Percentiles rank a stretch among this genome's conserved stretches.
Evolutionary conservation across 2,329 filamentous ascomycete genomes (phyloP).

Genomic region (Pseudogymnoascus sp.): DNA sequence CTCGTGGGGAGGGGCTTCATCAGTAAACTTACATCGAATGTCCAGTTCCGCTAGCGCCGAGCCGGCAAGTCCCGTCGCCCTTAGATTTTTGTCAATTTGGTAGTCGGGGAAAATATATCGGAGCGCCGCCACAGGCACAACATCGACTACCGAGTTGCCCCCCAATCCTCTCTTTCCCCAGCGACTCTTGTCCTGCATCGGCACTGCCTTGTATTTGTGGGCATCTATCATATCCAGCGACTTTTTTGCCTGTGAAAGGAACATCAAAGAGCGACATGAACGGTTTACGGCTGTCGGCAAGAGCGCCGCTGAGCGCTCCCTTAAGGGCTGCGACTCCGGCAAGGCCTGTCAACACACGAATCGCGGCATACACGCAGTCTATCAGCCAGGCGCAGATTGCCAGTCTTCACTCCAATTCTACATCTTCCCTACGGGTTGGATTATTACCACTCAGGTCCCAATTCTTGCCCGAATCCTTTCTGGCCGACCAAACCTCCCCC

Average conservation of each 20-base stretch:
- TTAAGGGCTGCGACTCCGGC: constrained; percentile 26
- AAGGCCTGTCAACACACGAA: constrained; percentile 25
- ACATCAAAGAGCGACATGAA: constrained; percentile 21
- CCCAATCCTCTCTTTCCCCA: not conserved
- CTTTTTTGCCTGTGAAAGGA: not conserved
- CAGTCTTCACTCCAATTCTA: constrained; percentile 20
- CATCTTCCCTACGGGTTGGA: constrained; percentile 25
- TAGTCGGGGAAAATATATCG: constrained; percentile 10
- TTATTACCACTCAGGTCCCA: constrained; percentile 24
- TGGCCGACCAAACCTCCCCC: constrained; percentile 10
- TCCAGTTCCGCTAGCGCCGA: constrained; percentile 19
- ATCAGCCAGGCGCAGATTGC: constrained; percentile 26
- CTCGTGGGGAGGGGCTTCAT: constrained; percentile 10
- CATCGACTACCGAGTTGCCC: constrained; percentile 1
- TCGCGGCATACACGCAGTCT: constrained; percentile 27
- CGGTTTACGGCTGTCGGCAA: constrained; percentile 21
- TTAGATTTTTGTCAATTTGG: constrained; percentile 13
- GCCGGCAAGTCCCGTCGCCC: constrained; percentile 15
- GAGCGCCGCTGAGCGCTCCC: constrained; percentile 20
- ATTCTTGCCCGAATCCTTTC: constrained; percentile 30
- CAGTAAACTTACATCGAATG: constrained; percentile 13
- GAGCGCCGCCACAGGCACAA: constrained; percentile 7
- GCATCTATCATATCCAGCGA: constrained; percentile 4
- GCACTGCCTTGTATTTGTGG: not conserved
- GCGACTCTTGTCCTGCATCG: constrained; percentile 5